A percentile compares a stretch with the other conserved stretches of the same genome.
These are phyloP conservation scores for Camellia sinensis DNA, from an alignment of 148 eudicot species.

Conservation along the genomic window DNA sequence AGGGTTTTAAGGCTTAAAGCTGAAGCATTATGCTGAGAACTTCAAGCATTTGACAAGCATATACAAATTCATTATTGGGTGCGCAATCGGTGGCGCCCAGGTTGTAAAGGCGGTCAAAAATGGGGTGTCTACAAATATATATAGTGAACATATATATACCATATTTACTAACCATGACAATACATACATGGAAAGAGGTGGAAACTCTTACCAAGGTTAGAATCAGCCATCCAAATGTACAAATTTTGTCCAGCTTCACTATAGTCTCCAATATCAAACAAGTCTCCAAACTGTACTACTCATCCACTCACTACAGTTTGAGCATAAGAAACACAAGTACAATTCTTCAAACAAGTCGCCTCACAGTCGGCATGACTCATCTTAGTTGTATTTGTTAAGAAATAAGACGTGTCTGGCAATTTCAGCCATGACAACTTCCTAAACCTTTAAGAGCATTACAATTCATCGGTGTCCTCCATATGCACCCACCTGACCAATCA, in stretches of 20 bases:
- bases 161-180: no score
- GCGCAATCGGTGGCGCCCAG: no score
- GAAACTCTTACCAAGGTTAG: conserved; percentile 22
- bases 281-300: conserved; percentile 20
- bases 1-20: no score
- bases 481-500: conserved; percentile 28
- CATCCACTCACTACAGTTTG: conserved; percentile 19
- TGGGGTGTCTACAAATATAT: no score
- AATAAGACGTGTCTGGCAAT: conserved; percentile 22
- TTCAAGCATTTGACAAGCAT: no score
- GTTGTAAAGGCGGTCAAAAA: no score
- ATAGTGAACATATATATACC: no score
- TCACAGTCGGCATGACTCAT: conserved; percentile 11
- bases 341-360: conserved; percentile 21
- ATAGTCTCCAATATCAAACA: conserved; percentile 23
- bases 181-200: no score
- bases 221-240: conserved; percentile 19
- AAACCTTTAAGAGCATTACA: conserved; percentile 14
- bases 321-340: conserved; percentile 33
- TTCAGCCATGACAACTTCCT: conserved; percentile 24
- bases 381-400: neutral
- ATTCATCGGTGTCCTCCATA: conserved; percentile 12
- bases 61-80: no score
- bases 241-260: conserved; percentile 24
- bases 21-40: no score